phyloP scores from a whole-genome alignment of 495 filamentous ascomycete genomes.

The Achaetomiella virescens region DNA sequence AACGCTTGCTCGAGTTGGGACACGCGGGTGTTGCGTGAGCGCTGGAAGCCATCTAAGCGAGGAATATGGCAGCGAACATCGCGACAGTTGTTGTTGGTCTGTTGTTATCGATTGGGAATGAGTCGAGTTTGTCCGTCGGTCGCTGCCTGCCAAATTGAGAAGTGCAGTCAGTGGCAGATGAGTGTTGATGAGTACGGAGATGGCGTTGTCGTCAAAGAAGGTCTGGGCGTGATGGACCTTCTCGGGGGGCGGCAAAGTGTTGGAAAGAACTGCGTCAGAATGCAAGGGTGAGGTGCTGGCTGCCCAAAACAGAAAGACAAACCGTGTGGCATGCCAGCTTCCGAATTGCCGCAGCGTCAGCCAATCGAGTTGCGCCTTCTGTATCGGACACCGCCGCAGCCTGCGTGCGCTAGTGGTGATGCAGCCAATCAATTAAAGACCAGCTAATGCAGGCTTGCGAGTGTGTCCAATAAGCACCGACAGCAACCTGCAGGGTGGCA shows the following conservation, averaged over 20 bases:
- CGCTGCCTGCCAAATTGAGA: background rate
- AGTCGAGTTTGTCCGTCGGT: background rate
- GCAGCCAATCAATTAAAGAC: constrained; percentile 9
- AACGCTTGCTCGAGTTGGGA: constrained; percentile 12
- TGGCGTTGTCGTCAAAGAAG: constrained; percentile 12
- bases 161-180: background rate
- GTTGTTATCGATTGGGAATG: constrained; percentile 11
- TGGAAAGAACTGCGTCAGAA: constrained; percentile 11
- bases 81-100: constrained; percentile 14
- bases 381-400: background rate
- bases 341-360: background rate
- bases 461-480: background rate
- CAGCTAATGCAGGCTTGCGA: background rate
- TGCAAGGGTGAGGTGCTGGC: constrained; percentile 16
- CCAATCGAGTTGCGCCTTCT: background rate
- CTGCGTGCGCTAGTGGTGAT: background rate
- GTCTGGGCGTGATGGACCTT: constrained; percentile 2
- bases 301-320: constrained; percentile 6
- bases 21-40: constrained; percentile 16
- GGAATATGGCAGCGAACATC: constrained; percentile 19
- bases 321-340: constrained; percentile 7
- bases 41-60: constrained; percentile 34
- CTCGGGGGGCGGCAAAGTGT: constrained; percentile 15
- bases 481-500: background rate
- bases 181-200: constrained; percentile 12